Base-by-base conservation (phyloP, 2,329 filamentous ascomycete species). In the Fusarium sp. region DNA sequence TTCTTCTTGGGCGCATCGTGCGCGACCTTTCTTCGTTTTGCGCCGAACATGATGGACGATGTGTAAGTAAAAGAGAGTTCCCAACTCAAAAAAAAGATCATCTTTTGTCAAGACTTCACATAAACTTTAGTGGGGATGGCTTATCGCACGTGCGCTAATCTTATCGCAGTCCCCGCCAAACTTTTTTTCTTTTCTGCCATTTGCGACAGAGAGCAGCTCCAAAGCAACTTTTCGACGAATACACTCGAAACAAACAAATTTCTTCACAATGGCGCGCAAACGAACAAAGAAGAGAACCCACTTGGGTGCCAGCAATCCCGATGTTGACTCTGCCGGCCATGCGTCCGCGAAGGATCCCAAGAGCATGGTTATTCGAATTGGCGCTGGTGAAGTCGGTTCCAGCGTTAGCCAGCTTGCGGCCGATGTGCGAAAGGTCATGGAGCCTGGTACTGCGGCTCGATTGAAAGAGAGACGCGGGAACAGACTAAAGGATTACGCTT, bases 351-450 rank as follows among this genome's bases (percentile, higher is more conserved):
- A 91, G 74, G 88, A 91, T 58, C 96, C 96, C 39, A 98, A 98
- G 88, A 97, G 93, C 82, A 98, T 99, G 96, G 96, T 99, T 66
- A 98, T 99, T 83, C 94, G 96, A 77, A 95, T 98, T 79, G 96
- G 96, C 78, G 96, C 95, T 77, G 93, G 95, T 79, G 94, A 98
- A 81, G 94, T 99, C 59, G 96, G 96, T 66, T 90, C 94, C 68
- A 97, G 93, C 82, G 90, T 99, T 78, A 96, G 92, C 81, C 95
- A 98, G 84, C 87, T 99, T 77, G 95, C 96, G 28, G 91, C 93
- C 77, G 96, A 99, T 85, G 93, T 98, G 67, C 91, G 96, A 78
- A 88, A 89, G 63, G 96, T 98, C 85, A 97, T 99, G 95, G 95
- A 98, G 83, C 96, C 96, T 2, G 94, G 95, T 61, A 99, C 96